These are phyloP conservation scores for Cystofilobasidium ferigula DNA, from an alignment of 768 basidiomycete genomes.

Conservation along the genomic window DNA sequence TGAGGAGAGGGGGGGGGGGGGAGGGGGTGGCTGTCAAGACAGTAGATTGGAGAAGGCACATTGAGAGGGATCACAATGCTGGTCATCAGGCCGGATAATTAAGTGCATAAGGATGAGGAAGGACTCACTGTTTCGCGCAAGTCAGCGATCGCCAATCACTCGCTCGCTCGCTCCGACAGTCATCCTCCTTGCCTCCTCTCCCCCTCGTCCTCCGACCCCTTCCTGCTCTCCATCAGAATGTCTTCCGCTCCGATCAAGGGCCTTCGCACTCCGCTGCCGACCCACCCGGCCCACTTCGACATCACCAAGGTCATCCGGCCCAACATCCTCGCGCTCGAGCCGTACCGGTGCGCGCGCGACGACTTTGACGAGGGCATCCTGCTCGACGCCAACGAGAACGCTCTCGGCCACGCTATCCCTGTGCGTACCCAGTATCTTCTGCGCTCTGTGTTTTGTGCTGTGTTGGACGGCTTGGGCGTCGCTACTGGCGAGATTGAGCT, in stretches of 20 bases:
- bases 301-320: constrained; percentile 77
- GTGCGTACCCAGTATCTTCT: constrained; percentile 7
- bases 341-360: constrained; percentile 91
- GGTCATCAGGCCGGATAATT: no score
- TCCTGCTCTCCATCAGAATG: no score
- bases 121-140: no score
- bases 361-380: constrained; percentile 78
- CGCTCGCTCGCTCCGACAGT: no score
- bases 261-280: constrained; percentile 9
- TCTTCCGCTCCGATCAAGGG: constrained; percentile 13
- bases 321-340: constrained; percentile 80
- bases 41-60: no score
- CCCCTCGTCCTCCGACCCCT: no score
- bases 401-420: constrained; percentile 72
- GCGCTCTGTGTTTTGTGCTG: neutral
- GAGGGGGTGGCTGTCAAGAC: no score
- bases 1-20: constrained; percentile 33
- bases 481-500: no score
- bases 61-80: no score
- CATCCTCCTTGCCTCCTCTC: no score
- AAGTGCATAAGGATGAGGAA: no score
- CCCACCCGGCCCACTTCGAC: constrained; percentile 58
- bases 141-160: no score
- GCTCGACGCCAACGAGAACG: constrained; percentile 95
- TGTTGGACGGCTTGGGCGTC: neutral